Evolutionary conservation across 1,284 basidiomycete species (phyloP), one percentile per base, ranked within the genome.

Genomic region (Fereydounia khargensis): DNA sequence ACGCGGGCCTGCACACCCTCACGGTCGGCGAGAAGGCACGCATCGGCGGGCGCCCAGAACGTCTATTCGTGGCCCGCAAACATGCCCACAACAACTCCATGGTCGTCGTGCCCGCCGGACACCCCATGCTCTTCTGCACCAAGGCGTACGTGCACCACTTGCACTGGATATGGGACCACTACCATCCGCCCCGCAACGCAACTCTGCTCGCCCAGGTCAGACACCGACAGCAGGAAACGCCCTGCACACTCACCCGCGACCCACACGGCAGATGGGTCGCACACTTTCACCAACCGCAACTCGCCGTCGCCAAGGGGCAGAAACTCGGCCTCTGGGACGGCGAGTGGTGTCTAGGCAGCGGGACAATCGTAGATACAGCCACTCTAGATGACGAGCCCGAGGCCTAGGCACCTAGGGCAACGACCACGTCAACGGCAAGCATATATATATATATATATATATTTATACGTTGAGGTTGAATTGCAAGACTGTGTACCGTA

Each of bases 311-410:
- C 0, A 80, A 83, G 0, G 91, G 91, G 2, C 91, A 95, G 74
- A 82, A 87, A 22, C 85, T 85, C 6, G 85, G 82, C 0, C 55
- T 94, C 6, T 94, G 85, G 79, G 80, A 84, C 48, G 83, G 79
- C 2, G 81, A 85, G 42, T 86, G 85, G 84, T 91, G 89, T 77
- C 79, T 94, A 19, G 91, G 91, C 3, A 88, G 86, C 68, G 91
- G 88, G 16, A 77, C 81, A 10, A 89, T 92, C n/a, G n/a, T n/a
- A n/a, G n/a, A n/a, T n/a, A n/a, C n/a, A n/a, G n/a, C n/a, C n/a
- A n/a, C n/a, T n/a, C n/a, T n/a, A n/a, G n/a, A n/a, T n/a, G n/a
- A n/a, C n/a, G n/a, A n/a, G n/a, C n/a, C n/a, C n/a, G n/a, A n/a
- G n/a, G n/a, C n/a, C n/a, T n/a, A n/a, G n/a, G n/a, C n/a, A n/a